These are phyloP conservation scores for Chloris gayana DNA, from an alignment of 176 grass and related monocot species.

Conservation along the genomic window DNA sequence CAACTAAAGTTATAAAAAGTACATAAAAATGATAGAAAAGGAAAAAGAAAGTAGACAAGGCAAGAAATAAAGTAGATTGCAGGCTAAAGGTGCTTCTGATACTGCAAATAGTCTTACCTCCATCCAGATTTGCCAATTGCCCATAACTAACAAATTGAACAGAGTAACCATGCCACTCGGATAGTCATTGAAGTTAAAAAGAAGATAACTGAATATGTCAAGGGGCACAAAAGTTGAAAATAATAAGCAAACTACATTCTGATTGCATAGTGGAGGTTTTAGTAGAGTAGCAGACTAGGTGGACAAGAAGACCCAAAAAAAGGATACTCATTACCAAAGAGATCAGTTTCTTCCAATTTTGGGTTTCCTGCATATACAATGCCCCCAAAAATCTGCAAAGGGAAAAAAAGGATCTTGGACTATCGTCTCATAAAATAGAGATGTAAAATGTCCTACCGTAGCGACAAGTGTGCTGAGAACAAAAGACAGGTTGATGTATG, in stretches of 20 bases:
- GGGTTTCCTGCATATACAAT: constrained; percentile 81
- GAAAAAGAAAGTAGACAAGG: background rate
- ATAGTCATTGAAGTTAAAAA: constrained; percentile 99
- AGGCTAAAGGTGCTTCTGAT: background rate
- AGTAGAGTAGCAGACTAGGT: constrained; percentile 18
- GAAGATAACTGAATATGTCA: constrained; percentile 84
- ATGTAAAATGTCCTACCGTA: constrained; percentile 14
- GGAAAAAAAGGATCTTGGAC: constrained; percentile 46
- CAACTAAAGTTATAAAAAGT: too few species aligned
- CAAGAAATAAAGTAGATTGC: background rate
- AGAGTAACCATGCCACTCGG: constrained; percentile 98
- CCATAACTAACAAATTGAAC: constrained; percentile 97
- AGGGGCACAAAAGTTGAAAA: constrained; percentile 38
- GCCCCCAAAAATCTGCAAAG: constrained; percentile 92
- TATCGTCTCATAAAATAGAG: constrained; percentile 29
- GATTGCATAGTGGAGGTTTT: background rate
- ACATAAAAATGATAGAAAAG: background rate
- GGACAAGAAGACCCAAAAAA: constrained; percentile 26
- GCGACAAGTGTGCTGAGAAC: background rate
- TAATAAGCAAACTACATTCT: constrained; percentile 25
- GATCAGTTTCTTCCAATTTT: constrained; percentile 70
- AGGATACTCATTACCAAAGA: constrained; percentile 87
- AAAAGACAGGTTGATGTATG: constrained; percentile 12
- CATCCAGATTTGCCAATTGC: constrained; percentile 97
- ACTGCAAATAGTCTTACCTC: constrained; percentile 52